A percentile compares a stretch with the other conserved stretches of the same genome.
These are phyloP conservation scores for Kluyveromyces wickerhamii DNA, from an alignment of 805 yeast genomes.

Conservation along the genomic window DNA sequence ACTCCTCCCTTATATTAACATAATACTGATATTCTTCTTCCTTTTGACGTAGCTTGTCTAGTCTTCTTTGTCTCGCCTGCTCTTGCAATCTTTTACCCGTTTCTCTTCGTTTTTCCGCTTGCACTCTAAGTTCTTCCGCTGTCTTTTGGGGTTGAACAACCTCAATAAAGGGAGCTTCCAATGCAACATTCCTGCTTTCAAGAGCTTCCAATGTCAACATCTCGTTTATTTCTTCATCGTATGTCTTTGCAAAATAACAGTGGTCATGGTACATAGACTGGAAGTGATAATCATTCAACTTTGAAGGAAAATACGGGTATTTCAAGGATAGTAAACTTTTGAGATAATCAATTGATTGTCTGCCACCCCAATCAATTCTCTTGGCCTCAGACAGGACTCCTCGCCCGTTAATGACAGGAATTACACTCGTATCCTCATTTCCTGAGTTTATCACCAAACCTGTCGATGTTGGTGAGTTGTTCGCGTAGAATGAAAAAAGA, in stretches of 20 bases:
- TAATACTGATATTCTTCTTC: slow-evolving; percentile 76
- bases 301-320: slow-evolving; percentile 87
- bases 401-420: slow-evolving; percentile 70
- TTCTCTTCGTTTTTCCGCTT: slow-evolving; percentile 74
- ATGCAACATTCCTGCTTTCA: slow-evolving; percentile 60
- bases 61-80: slow-evolving; percentile 78
- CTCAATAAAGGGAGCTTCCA: slow-evolving; percentile 76
- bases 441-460: slow-evolving; percentile 85
- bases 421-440: slow-evolving; percentile 69
- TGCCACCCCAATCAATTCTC: slow-evolving; percentile 90
- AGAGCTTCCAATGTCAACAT: slow-evolving; percentile 55
- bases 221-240: slow-evolving; percentile 50
- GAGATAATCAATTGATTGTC: slow-evolving; percentile 57
- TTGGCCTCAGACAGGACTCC: slow-evolving; percentile 63
- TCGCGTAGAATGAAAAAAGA: slow-evolving; percentile 66
- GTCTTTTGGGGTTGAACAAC: slow-evolving; percentile 62
- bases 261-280: slow-evolving; percentile 62
- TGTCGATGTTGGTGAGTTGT: slow-evolving; percentile 29
- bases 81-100: slow-evolving; percentile 85
- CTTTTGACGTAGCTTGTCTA: slow-evolving; percentile 71
- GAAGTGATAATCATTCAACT: slow-evolving; percentile 54
- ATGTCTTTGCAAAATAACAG: slow-evolving; percentile 70
- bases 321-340: slow-evolving; percentile 61
- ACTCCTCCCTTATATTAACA: slow-evolving; percentile 44
- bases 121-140: slow-evolving; percentile 71